Percentiles rank a stretch among this genome's conserved stretches.
These are phyloP conservation scores for Auricularia cornea DNA, from an alignment of 768 basidiomycete species.

Conservation along the genomic window DNA sequence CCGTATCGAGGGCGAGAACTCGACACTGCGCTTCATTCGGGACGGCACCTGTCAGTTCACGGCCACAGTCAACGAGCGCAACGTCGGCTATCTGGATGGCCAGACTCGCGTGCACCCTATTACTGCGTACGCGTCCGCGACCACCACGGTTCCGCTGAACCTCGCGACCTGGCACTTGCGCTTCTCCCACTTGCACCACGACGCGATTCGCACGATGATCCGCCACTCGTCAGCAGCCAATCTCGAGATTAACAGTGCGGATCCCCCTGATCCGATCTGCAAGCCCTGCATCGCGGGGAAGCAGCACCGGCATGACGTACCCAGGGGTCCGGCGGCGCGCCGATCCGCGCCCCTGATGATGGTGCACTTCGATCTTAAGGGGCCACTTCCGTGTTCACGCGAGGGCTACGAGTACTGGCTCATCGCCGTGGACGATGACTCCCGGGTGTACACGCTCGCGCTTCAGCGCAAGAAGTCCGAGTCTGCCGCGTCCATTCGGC, in stretches of 20 bases:
- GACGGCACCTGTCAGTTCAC: slow-evolving; percentile 11
- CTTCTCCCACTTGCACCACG: slow-evolving; percentile 21
- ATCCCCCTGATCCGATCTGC: slow-evolving; percentile 23
- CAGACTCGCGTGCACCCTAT: slow-evolving; percentile 5
- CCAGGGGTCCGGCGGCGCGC: background rate
- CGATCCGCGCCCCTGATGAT: slow-evolving; percentile 11
- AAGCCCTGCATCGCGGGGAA: slow-evolving; percentile 27
- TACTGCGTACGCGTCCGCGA: slow-evolving; percentile 8
- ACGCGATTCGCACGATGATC: slow-evolving; percentile 11
- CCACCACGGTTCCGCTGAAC: slow-evolving; percentile 15
- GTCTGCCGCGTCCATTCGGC: too few species aligned
- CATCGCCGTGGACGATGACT: background rate
- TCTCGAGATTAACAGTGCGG: slow-evolving; percentile 10
- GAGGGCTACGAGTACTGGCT: background rate
- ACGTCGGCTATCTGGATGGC: slow-evolving; percentile 20
- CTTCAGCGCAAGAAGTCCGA: too few species aligned
- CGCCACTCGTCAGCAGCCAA: slow-evolving; percentile 17
- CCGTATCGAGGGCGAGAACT: background rate
- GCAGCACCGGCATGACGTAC: slow-evolving; percentile 8
- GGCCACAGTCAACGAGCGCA: slow-evolving; percentile 16
- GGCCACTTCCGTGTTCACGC: slow-evolving; percentile 14
- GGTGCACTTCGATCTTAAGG: slow-evolving; percentile 24
- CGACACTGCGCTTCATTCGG: background rate
- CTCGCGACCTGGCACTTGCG: slow-evolving; percentile 23
- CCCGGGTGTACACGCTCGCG: too few species aligned